These are phyloP conservation scores for Ustilago esculenta DNA, from an alignment of 1,284 basidiomycete genomes.

Conservation along the genomic window DNA sequence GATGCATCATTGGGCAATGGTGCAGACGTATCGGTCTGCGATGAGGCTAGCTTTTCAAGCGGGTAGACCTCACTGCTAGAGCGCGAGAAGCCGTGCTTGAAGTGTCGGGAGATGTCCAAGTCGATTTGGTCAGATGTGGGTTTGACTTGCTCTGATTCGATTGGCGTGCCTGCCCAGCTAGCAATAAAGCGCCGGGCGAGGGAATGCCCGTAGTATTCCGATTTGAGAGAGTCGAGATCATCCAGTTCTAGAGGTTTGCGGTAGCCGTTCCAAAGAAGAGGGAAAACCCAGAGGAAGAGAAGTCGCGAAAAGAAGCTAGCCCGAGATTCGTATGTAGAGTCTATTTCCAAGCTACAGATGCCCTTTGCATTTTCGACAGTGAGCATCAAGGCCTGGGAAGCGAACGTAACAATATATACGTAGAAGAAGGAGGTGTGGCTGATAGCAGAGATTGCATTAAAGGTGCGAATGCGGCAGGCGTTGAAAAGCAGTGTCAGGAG, in stretches of 20 bases:
- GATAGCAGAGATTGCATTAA: conserved; percentile 27
- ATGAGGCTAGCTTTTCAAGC: conserved; percentile 20
- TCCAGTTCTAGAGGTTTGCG: conserved; percentile 36
- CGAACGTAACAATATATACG: conserved; percentile 31
- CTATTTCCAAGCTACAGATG: conserved; percentile 9
- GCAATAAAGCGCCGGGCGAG: conserved; percentile 28
- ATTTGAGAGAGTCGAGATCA: conserved; percentile 43
- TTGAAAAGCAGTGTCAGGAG: conserved; percentile 38
- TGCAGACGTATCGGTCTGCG: background rate
- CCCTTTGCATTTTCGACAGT: conserved; percentile 45
- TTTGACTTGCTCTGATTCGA: background rate
- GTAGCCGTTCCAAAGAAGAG: conserved; percentile 43
- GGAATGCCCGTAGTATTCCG: conserved; percentile 30
- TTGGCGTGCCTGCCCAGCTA: conserved; percentile 23
- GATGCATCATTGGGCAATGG: background rate
- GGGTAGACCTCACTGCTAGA: conserved; percentile 21
- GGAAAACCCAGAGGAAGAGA: conserved; percentile 50
- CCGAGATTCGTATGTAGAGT: conserved; percentile 41
- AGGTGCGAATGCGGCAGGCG: conserved; percentile 48
- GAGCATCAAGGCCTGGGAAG: conserved; percentile 44
- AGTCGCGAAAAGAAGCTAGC: conserved; percentile 52
- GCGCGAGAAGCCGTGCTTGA: conserved; percentile 13
- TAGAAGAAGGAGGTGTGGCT: conserved; percentile 36
- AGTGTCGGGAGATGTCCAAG: background rate
- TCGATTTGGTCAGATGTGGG: background rate